Evolutionary conservation across 2,329 filamentous ascomycete genomes (phyloP).

Genomic region (Colletotrichum chlorophyti): DNA sequence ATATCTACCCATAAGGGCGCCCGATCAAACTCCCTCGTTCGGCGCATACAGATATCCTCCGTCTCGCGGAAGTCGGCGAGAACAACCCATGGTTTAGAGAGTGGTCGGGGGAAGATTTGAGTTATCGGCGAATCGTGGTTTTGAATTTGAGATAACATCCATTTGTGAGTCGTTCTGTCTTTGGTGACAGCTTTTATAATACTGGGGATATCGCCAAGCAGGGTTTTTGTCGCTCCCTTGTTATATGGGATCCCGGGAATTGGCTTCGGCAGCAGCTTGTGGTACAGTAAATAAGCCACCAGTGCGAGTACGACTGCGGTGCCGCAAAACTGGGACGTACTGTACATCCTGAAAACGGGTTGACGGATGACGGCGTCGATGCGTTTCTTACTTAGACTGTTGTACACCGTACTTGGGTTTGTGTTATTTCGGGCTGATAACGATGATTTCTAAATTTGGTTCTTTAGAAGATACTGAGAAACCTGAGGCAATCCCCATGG

Average conservation of each 20-base stretch:
- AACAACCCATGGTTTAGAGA: conserved; percentile 38
- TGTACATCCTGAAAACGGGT: no score
- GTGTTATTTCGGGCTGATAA: no score
- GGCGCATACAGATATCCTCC: conserved; percentile 41
- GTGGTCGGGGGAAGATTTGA: conserved; percentile 42
- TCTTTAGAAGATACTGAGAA: no score
- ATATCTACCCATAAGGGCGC: background rate
- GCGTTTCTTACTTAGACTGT: no score
- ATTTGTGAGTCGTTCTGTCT: conserved; percentile 9
- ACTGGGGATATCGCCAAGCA: conserved; percentile 8
- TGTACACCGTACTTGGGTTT: no score
- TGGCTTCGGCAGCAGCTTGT: conserved; percentile 30
- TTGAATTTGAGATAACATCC: conserved; percentile 34
- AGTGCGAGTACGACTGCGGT: no score
- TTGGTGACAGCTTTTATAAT: background rate
- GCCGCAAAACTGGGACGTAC: no score
- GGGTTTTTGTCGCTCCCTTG: background rate
- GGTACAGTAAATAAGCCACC: no score
- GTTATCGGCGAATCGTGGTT: conserved; percentile 36
- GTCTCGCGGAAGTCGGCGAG: conserved; percentile 41
- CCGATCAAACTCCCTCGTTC: conserved; percentile 44
- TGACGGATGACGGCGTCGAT: no score
- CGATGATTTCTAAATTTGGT: no score
- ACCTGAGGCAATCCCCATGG: no score
- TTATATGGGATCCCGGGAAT: conserved; percentile 18